phyloP scores from a whole-genome alignment of 2,329 filamentous ascomycete species.

The Fusarium sp. region DNA sequence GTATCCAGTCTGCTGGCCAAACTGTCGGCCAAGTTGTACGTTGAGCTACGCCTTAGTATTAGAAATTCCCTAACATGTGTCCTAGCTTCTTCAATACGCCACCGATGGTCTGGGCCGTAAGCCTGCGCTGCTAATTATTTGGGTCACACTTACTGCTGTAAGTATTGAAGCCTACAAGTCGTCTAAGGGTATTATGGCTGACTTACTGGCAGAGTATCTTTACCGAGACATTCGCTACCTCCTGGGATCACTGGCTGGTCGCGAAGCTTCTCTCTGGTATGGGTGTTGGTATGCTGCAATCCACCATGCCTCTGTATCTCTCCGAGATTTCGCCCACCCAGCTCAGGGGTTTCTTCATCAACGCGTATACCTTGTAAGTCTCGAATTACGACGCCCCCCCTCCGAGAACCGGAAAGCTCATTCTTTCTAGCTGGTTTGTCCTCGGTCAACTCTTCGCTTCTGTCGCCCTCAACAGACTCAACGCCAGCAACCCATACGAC shows the following conservation, averaged over 20 bases:
- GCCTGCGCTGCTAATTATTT: slow-evolving; percentile 18
- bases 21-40: slow-evolving; percentile 52
- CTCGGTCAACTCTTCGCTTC: slow-evolving; percentile 27
- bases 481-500: slow-evolving; percentile 16
- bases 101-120: slow-evolving; percentile 24
- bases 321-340: slow-evolving; percentile 29
- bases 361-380: slow-evolving; percentile 25
- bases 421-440: slow-evolving; percentile 19
- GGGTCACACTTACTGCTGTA: slow-evolving; percentile 18
- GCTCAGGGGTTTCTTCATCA: slow-evolving; percentile 27
- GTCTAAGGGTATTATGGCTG: neutral
- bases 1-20: slow-evolving; percentile 53
- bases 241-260: slow-evolving; percentile 29
- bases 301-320: slow-evolving; percentile 27
- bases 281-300: slow-evolving; percentile 28
- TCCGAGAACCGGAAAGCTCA: neutral
- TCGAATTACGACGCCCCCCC: neutral
- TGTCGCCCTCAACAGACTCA: slow-evolving; percentile 24
- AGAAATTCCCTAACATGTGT: neutral
- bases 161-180: neutral
- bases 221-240: slow-evolving; percentile 18
- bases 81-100: slow-evolving; percentile 21
- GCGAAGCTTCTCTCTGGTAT: slow-evolving; percentile 30
- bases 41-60: neutral
- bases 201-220: slow-evolving; percentile 11